A percentile compares a stretch with the other conserved stretches of the same genome.
phyloP scores from a whole-genome alignment of 73 alveolate species.

The Paramecium pentaurelia region DNA sequence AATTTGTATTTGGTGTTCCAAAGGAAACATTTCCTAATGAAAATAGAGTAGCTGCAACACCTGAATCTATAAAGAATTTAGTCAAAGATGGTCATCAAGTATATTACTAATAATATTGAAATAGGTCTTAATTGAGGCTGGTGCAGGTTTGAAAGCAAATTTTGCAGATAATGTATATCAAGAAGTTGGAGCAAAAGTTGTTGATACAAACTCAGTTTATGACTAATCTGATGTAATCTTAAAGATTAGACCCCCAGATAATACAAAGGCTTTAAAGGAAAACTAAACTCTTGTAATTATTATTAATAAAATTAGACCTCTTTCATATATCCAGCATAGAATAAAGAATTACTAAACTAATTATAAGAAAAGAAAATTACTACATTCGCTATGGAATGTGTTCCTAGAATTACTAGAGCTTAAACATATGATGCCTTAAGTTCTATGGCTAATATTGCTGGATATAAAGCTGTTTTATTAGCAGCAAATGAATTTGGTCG shows the following conservation, averaged over 20 bases:
- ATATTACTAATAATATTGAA: background rate
- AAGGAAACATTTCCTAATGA: slow-evolving; percentile 55
- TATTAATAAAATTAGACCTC: background rate
- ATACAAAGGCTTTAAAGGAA: background rate
- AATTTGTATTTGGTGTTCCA: slow-evolving; percentile 62
- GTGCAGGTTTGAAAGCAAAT: slow-evolving; percentile 59
- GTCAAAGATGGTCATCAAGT: slow-evolving; percentile 42
- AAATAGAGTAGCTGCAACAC: slow-evolving; percentile 66
- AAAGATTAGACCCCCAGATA: slow-evolving; percentile 66
- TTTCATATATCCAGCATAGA: slow-evolving; percentile 63
- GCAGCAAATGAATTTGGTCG: slow-evolving; percentile 77
- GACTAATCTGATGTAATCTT: slow-evolving; percentile 56
- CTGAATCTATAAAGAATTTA: slow-evolving; percentile 47
- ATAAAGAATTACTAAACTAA: slow-evolving; percentile 50
- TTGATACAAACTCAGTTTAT: slow-evolving; percentile 36
- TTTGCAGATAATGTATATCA: slow-evolving; percentile 27
- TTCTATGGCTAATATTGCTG: slow-evolving; percentile 78
- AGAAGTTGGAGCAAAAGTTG: slow-evolving; percentile 63
- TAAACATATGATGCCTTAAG: slow-evolving; percentile 72
- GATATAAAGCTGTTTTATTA: slow-evolving; percentile 79
- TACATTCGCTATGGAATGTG: slow-evolving; percentile 73
- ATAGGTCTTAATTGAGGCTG: slow-evolving; percentile 32
- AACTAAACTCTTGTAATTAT: background rate
- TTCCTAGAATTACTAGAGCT: slow-evolving; percentile 86
- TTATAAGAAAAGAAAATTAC: slow-evolving; percentile 52